phyloP scores from a whole-genome alignment of 371 early-diverging fungal genomes.

The Zopfochytrium polystomum region DNA sequence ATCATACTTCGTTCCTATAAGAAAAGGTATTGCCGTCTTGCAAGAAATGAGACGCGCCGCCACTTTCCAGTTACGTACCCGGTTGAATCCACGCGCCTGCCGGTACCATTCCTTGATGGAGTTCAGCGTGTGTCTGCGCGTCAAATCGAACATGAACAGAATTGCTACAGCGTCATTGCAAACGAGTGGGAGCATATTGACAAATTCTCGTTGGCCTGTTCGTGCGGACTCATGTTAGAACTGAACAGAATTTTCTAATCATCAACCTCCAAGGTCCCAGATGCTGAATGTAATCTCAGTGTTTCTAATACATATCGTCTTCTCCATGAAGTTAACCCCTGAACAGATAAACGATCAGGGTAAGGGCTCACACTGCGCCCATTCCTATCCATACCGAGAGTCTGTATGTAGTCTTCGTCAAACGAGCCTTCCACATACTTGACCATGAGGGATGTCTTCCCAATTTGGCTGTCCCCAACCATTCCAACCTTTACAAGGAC shows the following conservation, averaged over 20 bases:
- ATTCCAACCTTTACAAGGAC: conserved; percentile 94
- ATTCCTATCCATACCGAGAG: conserved; percentile 67
- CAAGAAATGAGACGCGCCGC: background rate
- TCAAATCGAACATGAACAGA: conserved; percentile 93
- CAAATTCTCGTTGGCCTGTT: conserved; percentile 89
- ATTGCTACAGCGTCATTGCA: conserved; percentile 94
- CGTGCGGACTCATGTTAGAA: background rate
- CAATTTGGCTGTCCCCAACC: conserved; percentile 98
- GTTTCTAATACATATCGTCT: conserved; percentile 84
- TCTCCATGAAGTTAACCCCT: conserved; percentile 99
- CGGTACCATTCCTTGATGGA: conserved; percentile 94
- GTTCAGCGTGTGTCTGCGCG: conserved; percentile 87
- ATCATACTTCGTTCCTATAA: conserved; percentile 97
- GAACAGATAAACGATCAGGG: background rate
- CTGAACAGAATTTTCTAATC: background rate
- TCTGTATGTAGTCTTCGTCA: conserved; percentile 94
- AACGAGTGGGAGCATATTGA: conserved; percentile 95
- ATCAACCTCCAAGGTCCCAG: conserved; percentile 96
- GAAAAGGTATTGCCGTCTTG: conserved; percentile 86
- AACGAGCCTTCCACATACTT: conserved; percentile 97
- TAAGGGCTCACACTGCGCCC: background rate
- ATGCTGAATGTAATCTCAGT: conserved; percentile 96
- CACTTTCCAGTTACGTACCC: conserved; percentile 46
- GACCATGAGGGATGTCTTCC: conserved; percentile 97
- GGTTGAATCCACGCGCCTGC: conserved; percentile 93